A percentile compares a stretch with the other conserved stretches of the same genome.
Conservation (phyloP, 2,329 filamentous ascomycete species). For the Aotearoamyces nothofagi region DNA sequence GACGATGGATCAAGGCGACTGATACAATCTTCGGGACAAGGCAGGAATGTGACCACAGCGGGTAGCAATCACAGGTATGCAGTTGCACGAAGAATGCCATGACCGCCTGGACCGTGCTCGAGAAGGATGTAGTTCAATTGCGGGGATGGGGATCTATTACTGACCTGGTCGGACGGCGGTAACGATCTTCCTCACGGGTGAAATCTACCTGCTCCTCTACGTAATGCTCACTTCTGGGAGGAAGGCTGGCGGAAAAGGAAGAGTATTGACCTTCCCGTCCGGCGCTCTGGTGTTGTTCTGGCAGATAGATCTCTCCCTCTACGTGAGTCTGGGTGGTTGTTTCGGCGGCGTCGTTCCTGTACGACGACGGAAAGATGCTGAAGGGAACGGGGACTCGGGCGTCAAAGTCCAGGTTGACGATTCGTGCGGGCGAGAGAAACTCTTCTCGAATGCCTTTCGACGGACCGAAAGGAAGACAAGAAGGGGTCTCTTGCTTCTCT, state of each 20-base stretch:
- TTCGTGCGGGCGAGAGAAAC: constrained; percentile 49
- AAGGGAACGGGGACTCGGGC: constrained; percentile 97
- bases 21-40: too few species aligned
- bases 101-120: too few species aligned
- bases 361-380: constrained; percentile 99
- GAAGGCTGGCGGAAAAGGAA: constrained; percentile 50
- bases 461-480: constrained; percentile 53
- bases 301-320: constrained; percentile 75
- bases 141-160: too few species aligned
- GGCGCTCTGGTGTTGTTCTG: constrained; percentile 54
- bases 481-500: constrained; percentile 51
- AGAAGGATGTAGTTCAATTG: too few species aligned
- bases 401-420: constrained; percentile 99
- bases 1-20: too few species aligned
- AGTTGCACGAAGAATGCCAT: too few species aligned
- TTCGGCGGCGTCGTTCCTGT: constrained; percentile 57
- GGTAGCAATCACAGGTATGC: too few species aligned
- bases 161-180: constrained; percentile 55
- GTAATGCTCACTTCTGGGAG: constrained; percentile 36
- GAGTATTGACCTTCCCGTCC: constrained; percentile 96
- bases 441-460: constrained; percentile 56
- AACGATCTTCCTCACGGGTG: constrained; percentile 63
- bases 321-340: constrained; percentile 60
- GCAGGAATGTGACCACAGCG: too few species aligned
- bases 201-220: constrained; percentile 71